Evolutionary conservation across 2,329 filamentous ascomycete genomes (phyloP).

Genomic region (Penicillium sumatraense): DNA sequence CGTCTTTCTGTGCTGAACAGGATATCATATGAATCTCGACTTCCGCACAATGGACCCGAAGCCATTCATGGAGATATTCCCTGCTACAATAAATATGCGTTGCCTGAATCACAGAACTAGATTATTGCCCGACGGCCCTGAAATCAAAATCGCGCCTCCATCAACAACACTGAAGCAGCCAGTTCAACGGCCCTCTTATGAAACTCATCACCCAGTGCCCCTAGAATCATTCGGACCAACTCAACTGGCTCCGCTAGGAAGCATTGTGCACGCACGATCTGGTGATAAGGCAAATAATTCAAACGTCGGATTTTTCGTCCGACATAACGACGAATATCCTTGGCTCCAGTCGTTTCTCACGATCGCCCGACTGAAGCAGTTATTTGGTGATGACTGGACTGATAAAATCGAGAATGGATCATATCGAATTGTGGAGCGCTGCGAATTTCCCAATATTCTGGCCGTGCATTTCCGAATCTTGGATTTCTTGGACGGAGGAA

Average conservation of each 20-base stretch:
- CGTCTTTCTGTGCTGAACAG: not conserved
- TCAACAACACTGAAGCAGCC: conserved; percentile 12
- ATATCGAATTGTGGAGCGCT: not conserved
- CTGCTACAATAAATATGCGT: conserved; percentile 33
- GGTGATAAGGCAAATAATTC: conserved; percentile 42
- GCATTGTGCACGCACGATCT: conserved; percentile 39
- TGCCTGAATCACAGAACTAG: conserved; percentile 17
- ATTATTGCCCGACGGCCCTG: not conserved
- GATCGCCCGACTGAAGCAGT: not conserved
- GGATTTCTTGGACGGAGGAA: conserved; percentile 18
- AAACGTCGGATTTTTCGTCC: conserved; percentile 44
- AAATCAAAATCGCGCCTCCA: conserved; percentile 2
- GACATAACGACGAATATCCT: conserved; percentile 32
- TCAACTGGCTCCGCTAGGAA: conserved; percentile 33
- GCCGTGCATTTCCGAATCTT: conserved; percentile 17
- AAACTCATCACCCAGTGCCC: conserved; percentile 13
- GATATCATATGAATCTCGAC: conserved; percentile 51
- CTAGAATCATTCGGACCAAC: conserved; percentile 33
- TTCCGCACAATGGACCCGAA: conserved; percentile 51
- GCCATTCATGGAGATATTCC: conserved; percentile 52
- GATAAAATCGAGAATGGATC: not conserved
- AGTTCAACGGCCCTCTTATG: conserved; percentile 10
- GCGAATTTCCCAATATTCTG: not conserved
- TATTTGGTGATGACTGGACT: not conserved
- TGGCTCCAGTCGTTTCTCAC: conserved; percentile 29